These are phyloP conservation scores for Mercurialis annua DNA, from an alignment of 345 rosid species.

Conservation along the genomic window DNA sequence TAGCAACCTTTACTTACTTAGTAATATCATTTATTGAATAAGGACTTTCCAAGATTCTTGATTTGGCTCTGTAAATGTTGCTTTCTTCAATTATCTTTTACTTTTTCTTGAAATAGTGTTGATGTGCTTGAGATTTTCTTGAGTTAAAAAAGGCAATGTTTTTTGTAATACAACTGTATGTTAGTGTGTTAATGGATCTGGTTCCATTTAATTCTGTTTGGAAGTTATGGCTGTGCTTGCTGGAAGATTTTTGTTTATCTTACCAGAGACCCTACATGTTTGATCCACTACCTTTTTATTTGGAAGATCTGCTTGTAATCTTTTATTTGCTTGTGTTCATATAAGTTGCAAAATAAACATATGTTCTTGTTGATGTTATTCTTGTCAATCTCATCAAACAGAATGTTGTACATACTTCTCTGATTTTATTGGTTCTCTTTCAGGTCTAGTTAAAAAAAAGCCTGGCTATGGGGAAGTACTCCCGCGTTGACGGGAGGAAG, in stretches of 20 bases:
- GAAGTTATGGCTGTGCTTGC: neutral
- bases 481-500: constrained; percentile 39
- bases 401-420: neutral
- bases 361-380: neutral
- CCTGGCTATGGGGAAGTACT: constrained; percentile 18
- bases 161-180: neutral
- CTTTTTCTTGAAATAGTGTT: neutral
- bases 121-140: neutral
- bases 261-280: neutral
- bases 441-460: constrained; percentile 6
- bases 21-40: neutral
- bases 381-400: neutral
- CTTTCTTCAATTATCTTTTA: neutral
- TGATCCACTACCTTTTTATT: neutral
- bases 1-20: neutral
- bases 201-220: neutral
- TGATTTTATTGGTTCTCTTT: neutral
- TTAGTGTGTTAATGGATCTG: constrained; percentile 5
- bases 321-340: neutral
- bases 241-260: neutral
- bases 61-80: neutral
- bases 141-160: too few species aligned
- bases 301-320: constrained; percentile 9
- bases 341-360: neutral
- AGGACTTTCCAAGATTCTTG: neutral